These are phyloP conservation scores for Aspergillus sclerotioniger DNA, from an alignment of 495 filamentous ascomycete genomes.

Conservation along the genomic window DNA sequence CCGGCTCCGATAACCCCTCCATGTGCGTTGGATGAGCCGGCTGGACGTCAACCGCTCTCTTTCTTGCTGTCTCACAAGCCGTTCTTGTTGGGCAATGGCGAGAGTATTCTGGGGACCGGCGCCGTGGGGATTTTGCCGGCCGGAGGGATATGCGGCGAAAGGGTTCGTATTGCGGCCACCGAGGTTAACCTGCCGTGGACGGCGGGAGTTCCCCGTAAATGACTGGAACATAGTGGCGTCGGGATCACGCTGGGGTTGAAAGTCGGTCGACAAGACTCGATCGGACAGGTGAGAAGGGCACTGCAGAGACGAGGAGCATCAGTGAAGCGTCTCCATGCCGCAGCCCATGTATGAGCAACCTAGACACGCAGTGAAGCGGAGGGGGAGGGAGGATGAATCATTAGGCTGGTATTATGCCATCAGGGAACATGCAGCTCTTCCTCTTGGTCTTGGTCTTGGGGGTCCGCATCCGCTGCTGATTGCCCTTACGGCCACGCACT, in stretches of 20 bases:
- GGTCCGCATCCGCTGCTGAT: not conserved
- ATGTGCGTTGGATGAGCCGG: conserved; percentile 72
- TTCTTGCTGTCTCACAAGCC: conserved; percentile 75
- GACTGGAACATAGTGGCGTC: conserved; percentile 71
- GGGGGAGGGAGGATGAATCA: not conserved
- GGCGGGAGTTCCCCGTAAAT: conserved; percentile 84
- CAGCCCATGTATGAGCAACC: conserved; percentile 14
- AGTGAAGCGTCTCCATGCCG: conserved; percentile 29
- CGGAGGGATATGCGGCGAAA: conserved; percentile 57
- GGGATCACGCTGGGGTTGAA: conserved; percentile 15
- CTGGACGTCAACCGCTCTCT: conserved; percentile 73
- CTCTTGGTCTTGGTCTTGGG: not conserved
- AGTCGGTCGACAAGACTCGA: not conserved
- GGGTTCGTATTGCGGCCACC: conserved; percentile 80
- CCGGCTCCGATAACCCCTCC: conserved; percentile 74
- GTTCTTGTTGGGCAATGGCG: conserved; percentile 81
- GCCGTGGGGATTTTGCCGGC: conserved; percentile 39
- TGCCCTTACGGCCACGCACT: conserved; percentile 2
- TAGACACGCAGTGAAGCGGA: not conserved
- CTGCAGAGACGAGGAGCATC: conserved; percentile 18
- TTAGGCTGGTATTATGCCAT: not conserved
- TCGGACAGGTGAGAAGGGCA: conserved; percentile 5
- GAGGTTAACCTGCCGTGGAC: conserved; percentile 88
- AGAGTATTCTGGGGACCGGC: conserved; percentile 71
- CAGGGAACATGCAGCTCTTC: not conserved